Percentiles rank a stretch among this genome's conserved stretches.
These are phyloP conservation scores for Pseudonitzschia pungens DNA, from an alignment of 108 stramenopile genomes.

Conservation along the genomic window DNA sequence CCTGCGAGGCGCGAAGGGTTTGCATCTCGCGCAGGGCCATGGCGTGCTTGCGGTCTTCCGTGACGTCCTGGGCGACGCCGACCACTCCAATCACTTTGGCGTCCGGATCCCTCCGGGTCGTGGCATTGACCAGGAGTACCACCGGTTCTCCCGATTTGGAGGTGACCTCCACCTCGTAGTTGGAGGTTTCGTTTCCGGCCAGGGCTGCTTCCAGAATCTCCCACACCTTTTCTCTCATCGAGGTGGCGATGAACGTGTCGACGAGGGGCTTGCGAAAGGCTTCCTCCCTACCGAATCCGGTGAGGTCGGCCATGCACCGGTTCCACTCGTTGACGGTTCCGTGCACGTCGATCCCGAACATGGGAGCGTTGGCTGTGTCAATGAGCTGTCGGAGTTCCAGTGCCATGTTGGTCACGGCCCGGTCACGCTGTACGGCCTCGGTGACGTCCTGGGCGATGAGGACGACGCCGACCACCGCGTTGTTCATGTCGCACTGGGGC, in stretches of 20 bases:
- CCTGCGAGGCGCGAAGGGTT: constrained; percentile 55
- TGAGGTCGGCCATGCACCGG: constrained; percentile 49
- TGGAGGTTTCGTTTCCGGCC: constrained; percentile 62
- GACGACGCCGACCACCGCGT: constrained; percentile 66
- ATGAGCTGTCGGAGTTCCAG: constrained; percentile 68
- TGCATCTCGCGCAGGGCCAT: constrained; percentile 61
- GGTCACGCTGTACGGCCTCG: constrained; percentile 55
- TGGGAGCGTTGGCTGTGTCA: constrained; percentile 81
- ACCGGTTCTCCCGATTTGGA: constrained; percentile 57
- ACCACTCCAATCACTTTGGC: constrained; percentile 56
- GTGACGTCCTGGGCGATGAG: constrained; percentile 81
- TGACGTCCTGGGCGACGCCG: constrained; percentile 68
- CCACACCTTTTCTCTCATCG: constrained; percentile 47
- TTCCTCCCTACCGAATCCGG: constrained; percentile 66
- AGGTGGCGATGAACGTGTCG: constrained; percentile 62
- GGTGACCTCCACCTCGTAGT: constrained; percentile 67
- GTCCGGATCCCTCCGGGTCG: constrained; percentile 60
- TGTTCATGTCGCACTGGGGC: constrained; percentile 62
- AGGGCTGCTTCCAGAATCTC: constrained; percentile 57
- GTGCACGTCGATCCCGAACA: constrained; percentile 76
- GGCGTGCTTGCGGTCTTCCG: constrained; percentile 59
- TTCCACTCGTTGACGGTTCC: constrained; percentile 83
- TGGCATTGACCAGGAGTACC: constrained; percentile 64
- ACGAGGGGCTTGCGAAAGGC: constrained; percentile 66
- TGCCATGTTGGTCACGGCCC: constrained; percentile 61